Base-by-base conservation (phyloP, 2,329 filamentous ascomycete genomes). In the Neopestalotiopsis clavispora region DNA sequence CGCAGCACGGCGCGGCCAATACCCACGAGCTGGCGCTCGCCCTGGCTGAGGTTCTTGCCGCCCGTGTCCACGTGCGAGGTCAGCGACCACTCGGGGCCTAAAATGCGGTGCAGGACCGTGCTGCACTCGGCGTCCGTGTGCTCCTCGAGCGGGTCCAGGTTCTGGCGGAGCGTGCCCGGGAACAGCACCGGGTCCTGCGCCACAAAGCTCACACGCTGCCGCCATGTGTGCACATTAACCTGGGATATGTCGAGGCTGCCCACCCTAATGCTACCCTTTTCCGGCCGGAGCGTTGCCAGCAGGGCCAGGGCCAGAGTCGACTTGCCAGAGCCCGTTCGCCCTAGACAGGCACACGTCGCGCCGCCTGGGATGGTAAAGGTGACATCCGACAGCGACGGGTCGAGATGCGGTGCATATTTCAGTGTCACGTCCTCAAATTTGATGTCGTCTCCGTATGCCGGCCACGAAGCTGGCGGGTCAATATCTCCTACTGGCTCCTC, bases 251-350 rank as follows among this genome's bases (percentile, higher is more conserved):
- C 83, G 4, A 89, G 74, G 65, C 75, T 79, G 59, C 89, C 89
- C 67, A 91, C 86, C 23, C 77, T 83, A 59, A 91, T 84, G n/a
- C 75, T 76, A 1, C 89, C 89, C 1, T 78, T 76, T 1, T 77
- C 77, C 0, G 89, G 86, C 1, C 84, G 82, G 57, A 90, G 82
- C 0, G 87, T 89, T 2, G 85, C 86, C 0, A 90, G 82, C 1
- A 91, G 81, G 2, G 86, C 86, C 38, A 90, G 84, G 2, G 88
- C 89, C 1, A 91, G 82, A 0, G 94, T 97, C 34, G 92, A 95
- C 80, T 98, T 98, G 17, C 94, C 94, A 0, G 93, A 96, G 0
- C 93, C 91, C 0, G 95, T 97, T 45, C 94, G 90, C 1, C 94
- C 94, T 1, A 95, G 91, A 5, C 97, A 88, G 0, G 87, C 87